Evolutionary conservation across 495 filamentous ascomycete species (phyloP).

Genomic region (Polyplosphaeria fusca): DNA sequence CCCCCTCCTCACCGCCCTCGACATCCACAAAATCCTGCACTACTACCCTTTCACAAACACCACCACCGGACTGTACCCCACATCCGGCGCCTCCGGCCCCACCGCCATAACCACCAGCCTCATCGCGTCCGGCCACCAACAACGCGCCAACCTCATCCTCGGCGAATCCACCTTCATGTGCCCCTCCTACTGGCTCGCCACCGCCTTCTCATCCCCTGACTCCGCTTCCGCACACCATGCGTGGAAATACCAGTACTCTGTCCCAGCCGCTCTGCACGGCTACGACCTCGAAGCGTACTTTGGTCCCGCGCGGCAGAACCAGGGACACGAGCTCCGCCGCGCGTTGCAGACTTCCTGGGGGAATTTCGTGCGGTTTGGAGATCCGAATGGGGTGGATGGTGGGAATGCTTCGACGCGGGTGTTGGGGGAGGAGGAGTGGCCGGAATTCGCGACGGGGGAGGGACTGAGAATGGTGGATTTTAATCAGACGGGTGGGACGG

Average conservation of each 20-base stretch:
- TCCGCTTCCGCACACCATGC: constrained; percentile 38
- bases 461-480: constrained; percentile 43
- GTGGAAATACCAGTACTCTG: constrained; percentile 62
- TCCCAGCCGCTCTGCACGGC: constrained; percentile 55
- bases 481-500: constrained; percentile 53
- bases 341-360: constrained; percentile 48
- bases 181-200: constrained; percentile 57
- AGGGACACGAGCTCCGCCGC: constrained; percentile 37
- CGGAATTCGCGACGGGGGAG: background rate
- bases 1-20: constrained; percentile 2
- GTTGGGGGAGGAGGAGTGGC: constrained; percentile 16
- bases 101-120: constrained; percentile 18
- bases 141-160: constrained; percentile 48
- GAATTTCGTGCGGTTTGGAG: constrained; percentile 51
- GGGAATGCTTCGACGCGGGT: constrained; percentile 37
- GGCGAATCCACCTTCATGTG: constrained; percentile 62
- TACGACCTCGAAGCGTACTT: constrained; percentile 54
- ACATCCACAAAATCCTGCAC: constrained; percentile 13
- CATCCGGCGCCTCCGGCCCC: background rate
- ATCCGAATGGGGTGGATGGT: constrained; percentile 43
- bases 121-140: constrained; percentile 51
- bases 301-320: constrained; percentile 35
- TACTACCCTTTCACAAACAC: constrained; percentile 9
- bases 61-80: background rate
- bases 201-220: constrained; percentile 48